Evolutionary conservation across 2,329 filamentous ascomycete species (phyloP), one percentile per base, ranked within the genome.

Genomic region (Fusarium torreyae): DNA sequence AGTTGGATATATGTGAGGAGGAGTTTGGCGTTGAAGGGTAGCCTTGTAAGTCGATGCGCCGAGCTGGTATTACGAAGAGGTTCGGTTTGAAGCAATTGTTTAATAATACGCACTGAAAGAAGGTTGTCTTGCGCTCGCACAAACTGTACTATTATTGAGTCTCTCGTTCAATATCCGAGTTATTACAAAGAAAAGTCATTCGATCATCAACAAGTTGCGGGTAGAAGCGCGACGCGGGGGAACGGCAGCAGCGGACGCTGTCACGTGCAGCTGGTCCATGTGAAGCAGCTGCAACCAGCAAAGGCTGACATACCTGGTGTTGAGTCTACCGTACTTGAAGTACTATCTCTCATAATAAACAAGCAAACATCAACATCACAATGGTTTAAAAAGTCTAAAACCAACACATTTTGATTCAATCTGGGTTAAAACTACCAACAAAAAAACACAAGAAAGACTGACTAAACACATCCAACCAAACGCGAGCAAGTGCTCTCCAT

Each of bases 261-360:
- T 72, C 69, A 72, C 70, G 69, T 72, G 70, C 51, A 15, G 26
- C 6, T 44, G 20, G 22, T n/a, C 10, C 28, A n/a, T n/a, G 20
- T 51, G 49, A 51, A 18, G 49, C 49, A 42, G 49, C 49, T 24
- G 40, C 40, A 43, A 22, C 8, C 24, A n/a, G 43, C 17, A 31
- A 28, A 10, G 43, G 26, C 15, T 9, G 24, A 15, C 43, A 45
- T 31, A 15, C 26, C 26, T 38, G 49, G 18, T 54, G 31, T 44
- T 53, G 18, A 34, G 45, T 36, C n/a, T 39, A 38, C 42, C 31
- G 31, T n/a, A 20, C 18, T 20, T 20, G 18, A 24, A 20, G 18
- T 18, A 31, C 8, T 31, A 55, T 15, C 11, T 5, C 5, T 31
- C 34, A 24, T 34, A 15, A 7, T 8, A 13, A 7, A 7, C 22